These are phyloP conservation scores for Sphenostylis stenocarpa DNA, from an alignment of 306 rosid species.

Conservation along the genomic window DNA sequence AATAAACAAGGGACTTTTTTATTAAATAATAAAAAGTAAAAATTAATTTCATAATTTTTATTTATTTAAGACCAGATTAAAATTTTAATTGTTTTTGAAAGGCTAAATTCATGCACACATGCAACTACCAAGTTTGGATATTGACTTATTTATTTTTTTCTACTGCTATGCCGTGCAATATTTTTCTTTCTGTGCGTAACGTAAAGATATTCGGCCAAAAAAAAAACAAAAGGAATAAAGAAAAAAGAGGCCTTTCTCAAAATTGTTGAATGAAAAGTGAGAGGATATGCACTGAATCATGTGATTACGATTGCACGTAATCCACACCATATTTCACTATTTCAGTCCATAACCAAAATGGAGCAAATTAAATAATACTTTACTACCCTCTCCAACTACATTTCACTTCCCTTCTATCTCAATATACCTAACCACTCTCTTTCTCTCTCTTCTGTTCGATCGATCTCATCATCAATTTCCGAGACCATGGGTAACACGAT, in stretches of 20 bases:
- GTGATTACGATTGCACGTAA: background rate
- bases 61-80: too few relatives aligned
- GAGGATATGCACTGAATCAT: slow-evolving; percentile 3
- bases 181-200: background rate
- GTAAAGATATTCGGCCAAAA: background rate
- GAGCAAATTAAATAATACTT: background rate
- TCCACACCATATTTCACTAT: background rate
- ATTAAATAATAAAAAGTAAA: too few relatives aligned
- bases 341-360: background rate
- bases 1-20: too few relatives aligned
- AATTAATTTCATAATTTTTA: too few relatives aligned
- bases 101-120: too few relatives aligned
- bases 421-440: background rate
- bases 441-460: background rate
- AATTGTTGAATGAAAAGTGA: background rate
- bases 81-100: too few relatives aligned
- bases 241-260: background rate
- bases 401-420: background rate
- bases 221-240: too few relatives aligned
- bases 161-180: background rate
- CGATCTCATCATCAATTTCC: slow-evolving; percentile 19
- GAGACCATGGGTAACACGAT: slow-evolving; percentile 42
- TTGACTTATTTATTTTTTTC: too few relatives aligned
- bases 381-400: background rate
- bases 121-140: too few relatives aligned